Evolutionary conservation across 208 protist species (phyloP).

Genomic region (Phytomonas francai): DNA sequence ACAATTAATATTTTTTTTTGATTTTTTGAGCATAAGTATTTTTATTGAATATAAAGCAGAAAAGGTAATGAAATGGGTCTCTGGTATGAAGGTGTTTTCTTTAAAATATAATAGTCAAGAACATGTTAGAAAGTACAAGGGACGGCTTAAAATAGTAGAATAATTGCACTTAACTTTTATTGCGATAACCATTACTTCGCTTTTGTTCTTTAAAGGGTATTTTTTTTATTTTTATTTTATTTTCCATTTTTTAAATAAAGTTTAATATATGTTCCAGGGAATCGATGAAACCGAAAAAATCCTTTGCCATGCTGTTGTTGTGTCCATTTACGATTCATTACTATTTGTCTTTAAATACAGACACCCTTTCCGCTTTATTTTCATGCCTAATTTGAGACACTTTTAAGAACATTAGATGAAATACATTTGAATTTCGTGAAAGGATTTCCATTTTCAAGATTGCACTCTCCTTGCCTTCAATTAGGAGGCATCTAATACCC

Average conservation of each 20-base stretch:
- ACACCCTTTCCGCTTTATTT: no score
- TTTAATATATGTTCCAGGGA: no score
- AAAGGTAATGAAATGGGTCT: no score
- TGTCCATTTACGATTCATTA: constrained; percentile 5
- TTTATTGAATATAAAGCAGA: no score
- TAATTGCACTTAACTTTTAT: not conserved
- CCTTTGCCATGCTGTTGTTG: constrained; percentile 3
- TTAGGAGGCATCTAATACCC: no score
- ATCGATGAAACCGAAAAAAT: no score
- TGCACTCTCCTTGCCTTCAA: no score
- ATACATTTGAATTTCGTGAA: no score
- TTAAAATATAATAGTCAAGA: constrained; percentile 2
- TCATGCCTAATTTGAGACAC: no score
- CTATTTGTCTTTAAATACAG: not conserved
- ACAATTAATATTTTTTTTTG: constrained; percentile 9
- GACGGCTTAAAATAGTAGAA: constrained; percentile 1
- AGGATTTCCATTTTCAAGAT: no score
- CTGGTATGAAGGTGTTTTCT: no score
- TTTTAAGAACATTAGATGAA: no score
- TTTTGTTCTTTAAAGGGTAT: constrained; percentile 6
- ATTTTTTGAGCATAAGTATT: not conserved
- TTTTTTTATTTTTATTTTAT: constrained; percentile 10
- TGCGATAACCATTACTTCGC: not conserved
- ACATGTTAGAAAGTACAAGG: not conserved
- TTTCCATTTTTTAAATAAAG: not conserved